Evolutionary conservation across 768 basidiomycete species (phyloP), one percentile per base, ranked within the genome.

Genomic region (Lactarius akahatsu): DNA sequence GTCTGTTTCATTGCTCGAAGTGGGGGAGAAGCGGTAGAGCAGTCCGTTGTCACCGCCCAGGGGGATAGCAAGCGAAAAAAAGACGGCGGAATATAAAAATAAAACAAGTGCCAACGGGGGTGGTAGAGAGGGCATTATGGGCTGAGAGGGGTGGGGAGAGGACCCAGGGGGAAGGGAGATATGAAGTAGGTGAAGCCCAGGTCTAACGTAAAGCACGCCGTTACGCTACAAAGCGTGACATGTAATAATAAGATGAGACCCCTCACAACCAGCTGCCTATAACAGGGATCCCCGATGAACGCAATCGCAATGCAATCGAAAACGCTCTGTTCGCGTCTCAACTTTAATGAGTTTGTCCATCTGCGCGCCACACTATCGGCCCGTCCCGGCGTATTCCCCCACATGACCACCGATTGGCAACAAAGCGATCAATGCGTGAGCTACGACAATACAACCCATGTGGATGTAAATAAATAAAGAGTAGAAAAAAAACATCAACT

Each of bases 401-500:
- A 45, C 47, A n/a, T 23, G n/a, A 50, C 47, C 47, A 23, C 3
- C n/a, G 6, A 54, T 55, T 56, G 55, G 56, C 55, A 40, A 61
- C 43, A 56, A 61, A 50, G 20, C 57, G 50, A 67, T 67, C 62
- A 67, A 62, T 63, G 59, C 10, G 20, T 59, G 34, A 56, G 66
- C 66, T 67, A 67, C 66, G 56, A 55, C 54, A 40, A 67, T 63
- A 67, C 62, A 59, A 59, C 45, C 61, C 23, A 36, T 47, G 61
- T 62, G 56, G 30, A 45, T 62, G 32, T 41, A 36, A 41, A 43
- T 36, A 59, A 50, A 52, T 15, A 45, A 59, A 45, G 23, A 23
- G 45, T 23, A 47, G 45, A n/a, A 23, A 47, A 47, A 47, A 15
- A 59, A 59, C 54, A 28, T 36, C 40, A 54, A 55, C 34, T 26